These are phyloP conservation scores for Millerozyma miso DNA, from an alignment of 805 yeast genomes.

Conservation along the genomic window DNA sequence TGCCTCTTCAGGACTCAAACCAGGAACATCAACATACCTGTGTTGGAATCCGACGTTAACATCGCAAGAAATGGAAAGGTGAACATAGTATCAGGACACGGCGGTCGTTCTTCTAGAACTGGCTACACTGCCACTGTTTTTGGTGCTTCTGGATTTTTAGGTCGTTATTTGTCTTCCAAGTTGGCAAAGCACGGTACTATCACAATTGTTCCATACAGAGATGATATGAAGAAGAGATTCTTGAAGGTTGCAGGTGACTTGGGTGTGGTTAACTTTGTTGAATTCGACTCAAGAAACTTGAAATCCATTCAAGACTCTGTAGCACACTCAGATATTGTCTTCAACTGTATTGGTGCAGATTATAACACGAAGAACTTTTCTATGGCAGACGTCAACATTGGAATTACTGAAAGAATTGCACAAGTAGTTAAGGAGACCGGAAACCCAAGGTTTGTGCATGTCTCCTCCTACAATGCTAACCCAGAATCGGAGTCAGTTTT, in stretches of 20 bases:
- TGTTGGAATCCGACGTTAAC: slow-evolving; percentile 55
- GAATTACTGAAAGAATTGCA: slow-evolving; percentile 72
- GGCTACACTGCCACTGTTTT: slow-evolving; percentile 88
- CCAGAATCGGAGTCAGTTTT: slow-evolving; percentile 64
- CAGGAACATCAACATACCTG: slow-evolving; percentile 38
- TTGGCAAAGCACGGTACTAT: slow-evolving; percentile 80
- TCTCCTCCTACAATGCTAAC: slow-evolving; percentile 74
- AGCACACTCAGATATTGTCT: slow-evolving; percentile 77
- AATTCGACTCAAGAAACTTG: slow-evolving; percentile 75
- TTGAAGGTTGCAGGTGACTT: slow-evolving; percentile 81
- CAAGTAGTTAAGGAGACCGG: slow-evolving; percentile 64
- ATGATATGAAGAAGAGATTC: slow-evolving; percentile 72
- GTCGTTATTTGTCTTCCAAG: slow-evolving; percentile 65
- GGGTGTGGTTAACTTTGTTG: slow-evolving; percentile 82
- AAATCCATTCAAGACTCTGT: slow-evolving; percentile 73
- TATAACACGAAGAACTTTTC: slow-evolving; percentile 73
- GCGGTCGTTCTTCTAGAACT: slow-evolving; percentile 81
- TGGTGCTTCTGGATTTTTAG: slow-evolving; percentile 78
- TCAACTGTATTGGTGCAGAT: slow-evolving; percentile 74
- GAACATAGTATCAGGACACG: slow-evolving; percentile 63
- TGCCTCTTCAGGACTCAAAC: slow-evolving; percentile 11
- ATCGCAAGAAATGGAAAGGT: slow-evolving; percentile 76
- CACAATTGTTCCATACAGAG: slow-evolving; percentile 75
- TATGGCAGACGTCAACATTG: slow-evolving; percentile 81
- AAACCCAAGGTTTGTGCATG: slow-evolving; percentile 73